Evolutionary conservation across 805 yeast genomes (phyloP).

Genomic region (Phaffomyces antillensis): DNA sequence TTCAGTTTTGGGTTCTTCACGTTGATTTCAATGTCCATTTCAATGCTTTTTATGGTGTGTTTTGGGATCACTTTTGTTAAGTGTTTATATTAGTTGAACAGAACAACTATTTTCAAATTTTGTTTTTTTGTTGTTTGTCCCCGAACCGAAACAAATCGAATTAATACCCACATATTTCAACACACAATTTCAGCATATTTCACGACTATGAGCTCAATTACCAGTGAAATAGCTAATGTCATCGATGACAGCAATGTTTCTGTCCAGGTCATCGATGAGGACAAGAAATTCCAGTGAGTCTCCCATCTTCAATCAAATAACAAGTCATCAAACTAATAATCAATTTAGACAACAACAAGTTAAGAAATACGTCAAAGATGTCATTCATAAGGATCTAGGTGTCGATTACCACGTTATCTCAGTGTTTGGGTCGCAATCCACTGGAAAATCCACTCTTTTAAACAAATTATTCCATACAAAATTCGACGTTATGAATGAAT

Average conservation of each 20-base stretch:
- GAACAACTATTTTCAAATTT: no score
- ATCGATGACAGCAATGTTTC: constrained; percentile 20
- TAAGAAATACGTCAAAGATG: constrained; percentile 25
- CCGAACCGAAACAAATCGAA: no score
- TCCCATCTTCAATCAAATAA: neutral
- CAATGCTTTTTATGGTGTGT: neutral
- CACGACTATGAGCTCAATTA: neutral
- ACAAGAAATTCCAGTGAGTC: constrained; percentile 36
- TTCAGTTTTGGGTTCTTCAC: constrained; percentile 35
- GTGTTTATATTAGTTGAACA: no score
- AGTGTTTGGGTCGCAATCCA: constrained; percentile 95
- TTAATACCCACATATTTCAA: no score
- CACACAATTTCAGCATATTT: no score
- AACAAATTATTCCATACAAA: constrained; percentile 79
- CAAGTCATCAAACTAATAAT: neutral
- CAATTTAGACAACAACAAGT: constrained; percentile 5
- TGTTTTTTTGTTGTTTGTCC: no score
- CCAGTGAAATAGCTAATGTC: neutral
- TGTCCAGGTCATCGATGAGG: constrained; percentile 48
- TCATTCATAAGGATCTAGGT: constrained; percentile 41
- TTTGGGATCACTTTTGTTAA: neutral
- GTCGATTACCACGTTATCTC: constrained; percentile 83
- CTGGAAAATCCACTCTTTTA: constrained; percentile 91
- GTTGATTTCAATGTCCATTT: constrained; percentile 10
- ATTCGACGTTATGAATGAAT: constrained; percentile 91